Conservation (phyloP, 345 rosid genomes). For the Camelina neglecta region DNA sequence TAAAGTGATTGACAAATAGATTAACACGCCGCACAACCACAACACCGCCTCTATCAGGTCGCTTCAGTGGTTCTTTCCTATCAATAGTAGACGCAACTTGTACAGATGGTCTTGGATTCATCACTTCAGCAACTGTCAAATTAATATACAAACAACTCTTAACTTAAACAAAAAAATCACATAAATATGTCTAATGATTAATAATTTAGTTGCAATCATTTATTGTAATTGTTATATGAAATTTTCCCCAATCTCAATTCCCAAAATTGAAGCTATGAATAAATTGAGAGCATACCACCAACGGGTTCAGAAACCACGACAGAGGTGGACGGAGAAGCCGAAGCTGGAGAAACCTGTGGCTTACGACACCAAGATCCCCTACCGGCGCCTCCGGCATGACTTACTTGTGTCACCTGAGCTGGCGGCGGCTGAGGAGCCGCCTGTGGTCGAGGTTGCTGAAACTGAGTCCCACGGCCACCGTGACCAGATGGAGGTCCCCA, state of each 20-base stretch:
- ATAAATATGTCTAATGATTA: no score
- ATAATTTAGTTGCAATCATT: no score
- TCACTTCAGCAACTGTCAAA: constrained; percentile 25
- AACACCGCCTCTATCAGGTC: constrained; percentile 73
- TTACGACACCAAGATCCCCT: constrained; percentile 10
- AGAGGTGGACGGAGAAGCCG: constrained; percentile 34
- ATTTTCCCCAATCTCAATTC: no score
- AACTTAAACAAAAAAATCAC: no score
- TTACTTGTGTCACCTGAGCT: not conserved
- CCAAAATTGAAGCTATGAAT: not conserved
- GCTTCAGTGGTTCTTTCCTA: constrained; percentile 48
- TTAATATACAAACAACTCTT: no score
- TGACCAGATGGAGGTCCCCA: not conserved
- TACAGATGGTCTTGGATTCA: constrained; percentile 23
- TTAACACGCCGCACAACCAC: constrained; percentile 35
- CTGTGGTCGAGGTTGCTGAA: constrained; percentile 27
- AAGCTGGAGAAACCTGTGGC: constrained; percentile 4
- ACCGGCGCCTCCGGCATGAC: not conserved
- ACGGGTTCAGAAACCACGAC: constrained; percentile 21
- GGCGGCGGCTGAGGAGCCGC: no score
- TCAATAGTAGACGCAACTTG: not conserved
- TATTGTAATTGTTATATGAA: no score
- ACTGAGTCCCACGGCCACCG: constrained; percentile 23
- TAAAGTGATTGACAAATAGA: constrained; percentile 73
- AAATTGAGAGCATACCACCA: constrained; percentile 19